Base-by-base conservation (phyloP, 202 grass and related monocot genomes). In the Zizania palustris region DNA sequence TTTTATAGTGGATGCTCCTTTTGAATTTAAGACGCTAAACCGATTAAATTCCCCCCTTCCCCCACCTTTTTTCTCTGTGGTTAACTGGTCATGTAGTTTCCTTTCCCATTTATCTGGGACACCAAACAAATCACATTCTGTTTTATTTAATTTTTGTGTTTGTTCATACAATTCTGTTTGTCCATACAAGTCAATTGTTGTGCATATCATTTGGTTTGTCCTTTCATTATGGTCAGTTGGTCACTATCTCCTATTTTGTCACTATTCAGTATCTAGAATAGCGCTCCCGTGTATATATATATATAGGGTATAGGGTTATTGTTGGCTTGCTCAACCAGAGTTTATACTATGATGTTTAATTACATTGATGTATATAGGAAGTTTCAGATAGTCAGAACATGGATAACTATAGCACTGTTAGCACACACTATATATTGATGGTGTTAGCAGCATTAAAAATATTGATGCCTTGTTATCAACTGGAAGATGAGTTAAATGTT, bases 391-490 rank as follows among this genome's bases (percentile, higher is more conserved):
- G 38, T 63, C 34, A 19, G 35, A 9, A 72, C 28, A 35, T 5
- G 11, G 63, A 3, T 64, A 45, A 38, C 49, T 69, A 22, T 70
- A 70, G 10, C 21, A 69, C 46, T 22, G 46, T 48, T 20, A 69
- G 36, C 42, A 57, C 69, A 28, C 28, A 45, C 40, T 79, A 60
- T 63, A 28, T 18, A 60, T 67, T 38, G 38, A 11, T 45, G 62
- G 51, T 60, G 37, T 63, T 65, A 49, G 14, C 60, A 60, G 9
- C 41, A 10, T 82, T 73, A 16, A 72, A 79, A 16, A 45, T 79
- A 62, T 83, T 56, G 9, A 40, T 69, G 45, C 57, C 41, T 75
- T 4, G 2, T 80, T 64, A 80, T 50, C 46, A 81, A 37, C 28
- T 28, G 35, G 58, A 65, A 45, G 28, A 56, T 79, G 69, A 54